Percentiles rank a stretch among this genome's conserved stretches.
Evolutionary conservation across 1,139 yeast genomes (phyloP).

Genomic region (Scheffersomyces illinoinensis): DNA sequence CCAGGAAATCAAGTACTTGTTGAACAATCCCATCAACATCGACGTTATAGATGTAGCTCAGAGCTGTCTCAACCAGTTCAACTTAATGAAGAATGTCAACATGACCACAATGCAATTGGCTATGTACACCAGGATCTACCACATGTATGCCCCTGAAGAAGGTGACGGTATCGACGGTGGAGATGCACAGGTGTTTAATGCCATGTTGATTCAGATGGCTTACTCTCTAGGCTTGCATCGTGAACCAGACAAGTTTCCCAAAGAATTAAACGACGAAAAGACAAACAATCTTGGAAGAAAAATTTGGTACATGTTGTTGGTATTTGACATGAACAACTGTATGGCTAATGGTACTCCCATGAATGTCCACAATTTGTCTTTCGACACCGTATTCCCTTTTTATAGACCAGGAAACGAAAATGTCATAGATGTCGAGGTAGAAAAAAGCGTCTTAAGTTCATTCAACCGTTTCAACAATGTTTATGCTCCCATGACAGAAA

Average conservation of each 20-base stretch:
- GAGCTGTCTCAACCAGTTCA: constrained; percentile 38
- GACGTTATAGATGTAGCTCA: constrained; percentile 38
- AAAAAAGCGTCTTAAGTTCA: constrained; percentile 15
- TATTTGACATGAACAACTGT: constrained; percentile 38
- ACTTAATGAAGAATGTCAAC: constrained; percentile 43
- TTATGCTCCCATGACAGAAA: constrained; percentile 18
- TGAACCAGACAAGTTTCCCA: constrained; percentile 35
- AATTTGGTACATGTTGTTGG: constrained; percentile 32
- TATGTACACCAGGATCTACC: constrained; percentile 38
- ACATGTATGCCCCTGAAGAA: constrained; percentile 51
- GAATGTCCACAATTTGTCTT: constrained; percentile 25
- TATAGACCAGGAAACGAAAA: constrained; percentile 34
- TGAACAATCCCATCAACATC: constrained; percentile 31
- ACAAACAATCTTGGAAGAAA: constrained; percentile 35
- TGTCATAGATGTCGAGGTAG: constrained; percentile 24
- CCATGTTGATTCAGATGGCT: constrained; percentile 44
- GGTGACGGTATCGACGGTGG: constrained; percentile 51
- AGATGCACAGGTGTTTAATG: constrained; percentile 41
- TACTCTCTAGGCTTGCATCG: constrained; percentile 48
- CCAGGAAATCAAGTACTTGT: constrained; percentile 25
- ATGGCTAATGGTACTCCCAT: constrained; percentile 41
- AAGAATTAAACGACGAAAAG: constrained; percentile 21
- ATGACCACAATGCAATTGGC: constrained; percentile 54
- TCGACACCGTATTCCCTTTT: constrained; percentile 34
- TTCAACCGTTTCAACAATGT: constrained; percentile 17